Base-by-base conservation (phyloP, 225 moss, liverwort and hornwort genomes). In the Takakia lepidozioides region DNA sequence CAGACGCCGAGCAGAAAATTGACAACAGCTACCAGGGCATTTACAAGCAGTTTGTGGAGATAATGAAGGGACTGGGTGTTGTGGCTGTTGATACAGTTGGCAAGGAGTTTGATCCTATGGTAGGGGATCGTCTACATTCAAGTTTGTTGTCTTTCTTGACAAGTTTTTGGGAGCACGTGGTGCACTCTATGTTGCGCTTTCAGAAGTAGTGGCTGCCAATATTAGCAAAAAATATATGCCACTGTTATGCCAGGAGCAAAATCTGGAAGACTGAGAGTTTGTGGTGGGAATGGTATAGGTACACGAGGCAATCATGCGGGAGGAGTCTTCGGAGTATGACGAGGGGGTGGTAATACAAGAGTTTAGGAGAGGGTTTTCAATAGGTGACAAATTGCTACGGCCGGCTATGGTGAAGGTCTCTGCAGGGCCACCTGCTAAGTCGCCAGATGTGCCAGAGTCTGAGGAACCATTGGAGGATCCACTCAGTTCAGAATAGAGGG, bases 351-450 rank as follows among this genome's bases (percentile, higher is more conserved):
- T 98, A 21, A 56, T 78, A 25, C 87, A 87, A 61, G 98, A 98
- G 63, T 98, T 98, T 29, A 74, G 91, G 22, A 74, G 90, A 36
- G 98, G 98, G 10, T 98, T 98, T 58, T 63, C 68, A 40, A 70
- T 91, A 67, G 91, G 98, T 46, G 76, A 72, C 42, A 87, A 76
- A 56, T 54, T 98, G 67, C 37, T 98, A 62, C 78, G 91, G 53
- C 87, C 91, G 40, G 91, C 98, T 23, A 98, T 98, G 98, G 98
- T 98, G 51, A 98, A 98, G 67, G 98, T 98, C 29, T 98, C 98
- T 6, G 81, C 91, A 8, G 81, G 81, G 49, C 85, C 95, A 27
- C n/a, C n/a, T n/a, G 87, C 84, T 38, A 78, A 81, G 43, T 42
- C 60, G 38, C 49, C 73, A 10, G 57, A 19, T 6, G 18, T 54